Base-by-base conservation (phyloP, 768 basidiomycete genomes). In the Dendrothele bispora region DNA sequence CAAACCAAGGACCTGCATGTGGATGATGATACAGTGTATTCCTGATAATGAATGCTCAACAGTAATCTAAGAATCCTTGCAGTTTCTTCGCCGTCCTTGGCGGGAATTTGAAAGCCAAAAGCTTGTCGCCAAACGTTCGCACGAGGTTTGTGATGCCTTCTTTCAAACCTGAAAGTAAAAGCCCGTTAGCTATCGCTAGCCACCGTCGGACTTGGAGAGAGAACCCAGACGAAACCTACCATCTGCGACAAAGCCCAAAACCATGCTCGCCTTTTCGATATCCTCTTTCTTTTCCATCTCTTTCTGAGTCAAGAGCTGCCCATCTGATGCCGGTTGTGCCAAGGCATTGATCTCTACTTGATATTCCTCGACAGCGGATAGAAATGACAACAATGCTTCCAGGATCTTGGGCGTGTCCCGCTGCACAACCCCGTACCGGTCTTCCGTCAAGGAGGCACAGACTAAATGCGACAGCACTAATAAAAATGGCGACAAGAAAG, bases 361-460 rank as follows among this genome's bases (percentile, higher is more conserved):
- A 49, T 84, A 84, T 25, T 75, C 75, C 54, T 92, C 90, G 17
- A 91, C 63, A 1, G 80, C 86, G 1, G 64, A 60, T 17, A 91
- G 72, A 68, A 85, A 87, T 0, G 77, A 76, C 11, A 87, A 61
- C 53, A 93, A 69, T 0, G 86, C 86, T 62, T 95, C 91, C 3
- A 95, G 62, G 24, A 91, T 82, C 50, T 80, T 83, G 0, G 91
- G 86, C 17, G 91, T 88, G 59, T 94, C 92, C 10, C 87, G 74
- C 61, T 94, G 92, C 11, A 92, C 88, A 27, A 84, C 79, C 18
- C 91, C 91, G 58, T 85, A 92, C 17, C 77, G 74, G 66, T 95
- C 91, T 62, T 93, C 92, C 1, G 73, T 71, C 12, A 94, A 67
- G 4, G 91, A 93, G 0, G 84, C 80, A 49, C 83, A 86, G 6